Evolutionary conservation across 805 yeast species (phyloP), one percentile per base, ranked within the genome.

Genomic region (Saccharomycopsis sp.): DNA sequence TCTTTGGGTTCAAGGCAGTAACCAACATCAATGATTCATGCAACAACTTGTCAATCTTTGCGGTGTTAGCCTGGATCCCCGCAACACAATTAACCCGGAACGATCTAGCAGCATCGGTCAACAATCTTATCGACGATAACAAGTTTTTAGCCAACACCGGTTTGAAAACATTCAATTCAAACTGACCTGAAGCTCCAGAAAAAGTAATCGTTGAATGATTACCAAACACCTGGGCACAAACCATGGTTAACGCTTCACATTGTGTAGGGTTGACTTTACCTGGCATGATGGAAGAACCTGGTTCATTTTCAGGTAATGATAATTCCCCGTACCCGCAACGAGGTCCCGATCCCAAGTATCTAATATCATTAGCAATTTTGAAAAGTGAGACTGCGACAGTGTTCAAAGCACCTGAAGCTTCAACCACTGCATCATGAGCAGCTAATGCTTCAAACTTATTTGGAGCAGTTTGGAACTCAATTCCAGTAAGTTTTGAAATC

Each of bases 221-320:
- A 64, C 98, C 98, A 63, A 90, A 86, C 21, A 90, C 97, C 74
- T 90, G 98, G 52, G 93, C 78, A 64, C 96, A 88, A 51, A 90
- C 96, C 95, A 93, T 94, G 54, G 97, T 93, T 64, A 93, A 71
- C 42, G 98, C 98, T 75, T 90, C 98, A 66, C 88, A 88, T 73
- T 90, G 98, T 45, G 98, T 93, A 54, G 98, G 98, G 77, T 90
- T 90, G 52, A 90, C 97, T 72, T 90, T 90, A 62, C 98, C 98
- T 43, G 98, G 98, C 98, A 90, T 90, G 67, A 90, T 90, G 22
- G 97, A 88, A 50, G 96, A 87, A 59, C 98, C 98, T 47, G 98
- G 98, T 72, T 90, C 98, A 67, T 90, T 90, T 72, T 90, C 97
- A 52, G 98, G 98, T 56, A 90, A 74, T 21, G 87, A 62, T 55